Evolutionary conservation across 805 yeast species (phyloP), one percentile per base, ranked within the genome.

Genomic region (Saturnispora hagleri): DNA sequence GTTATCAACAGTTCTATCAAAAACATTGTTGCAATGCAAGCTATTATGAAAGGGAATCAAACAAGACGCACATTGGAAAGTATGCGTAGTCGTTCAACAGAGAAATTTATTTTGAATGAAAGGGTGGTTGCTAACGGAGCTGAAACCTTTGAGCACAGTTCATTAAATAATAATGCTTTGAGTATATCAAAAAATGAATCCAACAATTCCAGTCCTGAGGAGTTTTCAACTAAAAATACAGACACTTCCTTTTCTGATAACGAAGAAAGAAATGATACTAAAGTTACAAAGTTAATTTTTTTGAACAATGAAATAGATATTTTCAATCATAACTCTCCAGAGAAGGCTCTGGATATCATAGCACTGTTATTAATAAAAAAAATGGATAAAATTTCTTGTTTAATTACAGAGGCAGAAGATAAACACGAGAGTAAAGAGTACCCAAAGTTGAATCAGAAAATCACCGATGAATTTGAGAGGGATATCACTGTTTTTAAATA

Each of bases 51-150:
- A 61, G 83, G 82, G 12, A 65, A 64, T 50, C 67, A 71, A 52
- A 69, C 79, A 1, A 81, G 93, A 67, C 66, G 70, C 48, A 83
- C 83, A 63, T 77, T 86, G 70, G 81, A 83, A 65, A 76, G 90
- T 12, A 10, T 10, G 62, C 97, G 91, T 68, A 90, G 89, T 68
- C 90, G 89, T 74, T 97, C 90, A 2, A 75, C 71, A 75, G 62
- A 77, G 74, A 57, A 69, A 17, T 80, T 64, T 44, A 51, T 62
- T 27, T 52, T 51, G 13, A 63, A 61, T 41, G 42, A 63, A 43
- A 65, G 61, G 45, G 61, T 9, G n/a, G 24, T 36, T 3, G 24
- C 24, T 20, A 18, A 9, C 13, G 42, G 13, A 38, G 8, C 12
- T 4, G 13, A 18, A 8, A 9, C 13, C 6, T 38, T 20, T 38